Base-by-base conservation (phyloP, 495 filamentous ascomycete species). In the Astrocystis sublimbata region DNA sequence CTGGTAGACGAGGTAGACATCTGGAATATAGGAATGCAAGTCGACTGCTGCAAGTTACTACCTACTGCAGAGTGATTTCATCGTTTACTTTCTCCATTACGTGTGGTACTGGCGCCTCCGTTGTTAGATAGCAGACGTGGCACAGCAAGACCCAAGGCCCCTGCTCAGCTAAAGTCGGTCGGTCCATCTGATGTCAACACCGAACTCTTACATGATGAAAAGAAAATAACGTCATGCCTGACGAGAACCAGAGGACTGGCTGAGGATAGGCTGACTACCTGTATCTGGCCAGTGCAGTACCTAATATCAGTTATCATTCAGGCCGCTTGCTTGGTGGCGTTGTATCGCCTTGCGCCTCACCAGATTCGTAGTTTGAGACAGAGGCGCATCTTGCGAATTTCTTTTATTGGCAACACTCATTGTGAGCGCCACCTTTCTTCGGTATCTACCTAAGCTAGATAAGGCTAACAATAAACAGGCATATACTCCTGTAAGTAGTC, bases 401-500 rank as follows among this genome's bases (percentile, higher is more conserved):
- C 6, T 35, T 51, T 21, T 33, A 52, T 23, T 52, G n/a, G 24
- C 30, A 30, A 21, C 17, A 21, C 33, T 19, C 19, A n/a, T 53
- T 21, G 19, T 15, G 7, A 33, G 51, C 33, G 13, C 51, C 51
- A 26, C 21, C 33, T 38, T 19, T 52, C 49, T 54, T n/a, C 23
- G 36, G 33, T 41, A 56, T 41, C 52, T 56, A 42, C n/a, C n/a
- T n/a, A n/a, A n/a, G 41, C 28, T 46, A 58, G 7, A 43, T 43
- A 56, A 42, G 54, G 21, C 17, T n/a, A n/a, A n/a, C n/a, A n/a
- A 60, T 50, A 41, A 24, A 50, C 45, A 50, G 57, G 43, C 41
- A 45, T 53, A 3, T 21, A 43, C 28, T 31, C 38, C 24, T n/a
- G 21, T 58, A n/a, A n/a, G n/a, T n/a, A 36, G 47, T 43, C 23